Percentiles rank a stretch among this genome's conserved stretches.
These are phyloP conservation scores for Allium fistulosum DNA, from an alignment of 106 monocot species.

Conservation along the genomic window DNA sequence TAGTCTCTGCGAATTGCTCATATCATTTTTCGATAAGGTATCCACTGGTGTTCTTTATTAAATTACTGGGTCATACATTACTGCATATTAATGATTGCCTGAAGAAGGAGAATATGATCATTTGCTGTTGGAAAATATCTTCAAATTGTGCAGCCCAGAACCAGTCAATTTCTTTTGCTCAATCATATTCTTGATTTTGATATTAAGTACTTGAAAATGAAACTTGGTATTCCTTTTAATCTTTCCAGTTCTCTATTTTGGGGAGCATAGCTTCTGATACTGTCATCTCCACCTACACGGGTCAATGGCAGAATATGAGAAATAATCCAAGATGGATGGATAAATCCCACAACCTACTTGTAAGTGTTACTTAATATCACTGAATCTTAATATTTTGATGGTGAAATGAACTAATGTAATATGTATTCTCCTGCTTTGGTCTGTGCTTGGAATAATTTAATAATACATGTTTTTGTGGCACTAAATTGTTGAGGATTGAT, in stretches of 20 bases:
- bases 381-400: too few species aligned
- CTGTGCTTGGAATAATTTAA: too few species aligned
- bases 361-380: conserved; percentile 9
- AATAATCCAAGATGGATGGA: conserved; percentile 23
- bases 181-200: not conserved
- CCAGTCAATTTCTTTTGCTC: not conserved
- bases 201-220: too few species aligned
- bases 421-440: not conserved
- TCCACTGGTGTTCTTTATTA: not conserved
- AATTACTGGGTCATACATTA: not conserved
- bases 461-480: too few species aligned
- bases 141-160: not conserved
- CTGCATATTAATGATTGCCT: too few species aligned
- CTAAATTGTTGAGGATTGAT: too few species aligned
- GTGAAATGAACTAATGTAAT: not conserved
- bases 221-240: too few species aligned
- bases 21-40: conserved; percentile 69
- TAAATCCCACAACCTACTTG: conserved; percentile 27
- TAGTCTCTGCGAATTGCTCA: conserved; percentile 33
- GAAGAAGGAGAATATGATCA: not conserved
- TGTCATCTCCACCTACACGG: conserved; percentile 43
- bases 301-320: conserved; percentile 23
- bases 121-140: not conserved
- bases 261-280: conserved; percentile 14
- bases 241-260: conserved; percentile 33